Conservation (phyloP, 495 filamentous ascomycete species). For the Aspergillus avenaceus region DNA sequence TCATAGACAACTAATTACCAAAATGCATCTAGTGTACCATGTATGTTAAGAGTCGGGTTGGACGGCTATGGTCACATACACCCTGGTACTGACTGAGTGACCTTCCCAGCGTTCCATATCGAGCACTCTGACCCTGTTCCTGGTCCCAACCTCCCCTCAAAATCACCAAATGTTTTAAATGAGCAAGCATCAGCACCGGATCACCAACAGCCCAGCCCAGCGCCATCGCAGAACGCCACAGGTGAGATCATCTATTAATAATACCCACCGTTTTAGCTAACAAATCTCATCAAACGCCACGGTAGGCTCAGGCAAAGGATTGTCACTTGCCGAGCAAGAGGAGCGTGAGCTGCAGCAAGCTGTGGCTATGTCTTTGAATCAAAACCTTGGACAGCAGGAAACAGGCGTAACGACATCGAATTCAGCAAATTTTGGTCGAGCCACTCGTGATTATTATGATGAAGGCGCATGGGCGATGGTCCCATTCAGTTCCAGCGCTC, state of each 20-base stretch:
- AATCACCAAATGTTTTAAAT: conserved; percentile 65
- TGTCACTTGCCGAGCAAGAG: conserved; percentile 48
- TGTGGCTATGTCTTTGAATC: conserved; percentile 49
- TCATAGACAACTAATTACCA: conserved; percentile 18
- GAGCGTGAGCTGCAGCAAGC: conserved; percentile 57
- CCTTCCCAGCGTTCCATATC: conserved; percentile 50
- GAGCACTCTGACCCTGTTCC: conserved; percentile 48
- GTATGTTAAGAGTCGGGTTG: conserved; percentile 10
- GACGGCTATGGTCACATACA: not conserved
- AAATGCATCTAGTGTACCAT: conserved; percentile 19
- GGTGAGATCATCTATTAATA: conserved; percentile 13
- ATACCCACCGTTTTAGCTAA: not conserved
- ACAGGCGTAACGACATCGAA: conserved; percentile 47
- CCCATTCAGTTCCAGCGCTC: conserved; percentile 44
- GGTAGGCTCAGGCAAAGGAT: conserved; percentile 39
- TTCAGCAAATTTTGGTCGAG: conserved; percentile 61
- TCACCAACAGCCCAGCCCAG: conserved; percentile 4
- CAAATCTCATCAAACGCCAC: conserved; percentile 3
- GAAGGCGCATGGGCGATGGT: conserved; percentile 75
- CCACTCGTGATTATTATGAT: conserved; percentile 69
- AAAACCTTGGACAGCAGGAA: conserved; percentile 50
- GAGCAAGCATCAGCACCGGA: conserved; percentile 18
- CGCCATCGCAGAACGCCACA: conserved; percentile 15
- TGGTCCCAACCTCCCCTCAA: conserved; percentile 54
- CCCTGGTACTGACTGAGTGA: conserved; percentile 4